A percentile compares a stretch with the other conserved stretches of the same genome.
phyloP scores from a whole-genome alignment of 331 rosid genomes.

The Spiraea crenata region DNA sequence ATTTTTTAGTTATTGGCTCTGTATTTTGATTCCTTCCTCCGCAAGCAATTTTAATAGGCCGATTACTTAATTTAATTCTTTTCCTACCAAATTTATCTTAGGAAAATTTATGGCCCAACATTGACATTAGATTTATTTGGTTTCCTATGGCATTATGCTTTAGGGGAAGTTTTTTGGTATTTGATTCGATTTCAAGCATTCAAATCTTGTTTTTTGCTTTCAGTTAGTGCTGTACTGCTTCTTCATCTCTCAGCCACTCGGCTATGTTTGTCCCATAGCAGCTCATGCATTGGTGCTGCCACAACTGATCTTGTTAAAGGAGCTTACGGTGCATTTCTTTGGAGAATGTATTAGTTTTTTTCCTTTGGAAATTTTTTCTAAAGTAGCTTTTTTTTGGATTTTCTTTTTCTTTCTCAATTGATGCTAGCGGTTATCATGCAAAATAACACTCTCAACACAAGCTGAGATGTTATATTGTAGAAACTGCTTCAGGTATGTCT shows the following conservation, averaged over 20 bases:
- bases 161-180: too few relatives aligned
- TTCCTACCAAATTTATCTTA: too few relatives aligned
- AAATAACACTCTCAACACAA: not conserved
- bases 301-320: too few relatives aligned
- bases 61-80: too few relatives aligned
- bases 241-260: not conserved
- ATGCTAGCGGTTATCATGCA: not conserved
- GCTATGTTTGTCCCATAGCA: not conserved
- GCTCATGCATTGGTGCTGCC: not conserved
- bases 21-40: too few relatives aligned
- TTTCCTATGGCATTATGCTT: too few relatives aligned
- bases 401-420: not conserved
- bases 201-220: not conserved
- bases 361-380: not conserved
- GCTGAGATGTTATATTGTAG: not conserved
- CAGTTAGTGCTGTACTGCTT: not conserved
- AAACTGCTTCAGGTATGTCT: slow-evolving; percentile 4
- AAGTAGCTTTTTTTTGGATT: not conserved
- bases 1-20: too few relatives aligned
- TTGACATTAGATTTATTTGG: too few relatives aligned
- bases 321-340: too few relatives aligned
- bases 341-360: not conserved
- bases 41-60: too few relatives aligned
- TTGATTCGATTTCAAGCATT: too few relatives aligned
- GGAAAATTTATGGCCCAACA: too few relatives aligned